Base-by-base conservation (phyloP, 192 early-diverging fungal genomes). In the Linnemannia hyalina region DNA sequence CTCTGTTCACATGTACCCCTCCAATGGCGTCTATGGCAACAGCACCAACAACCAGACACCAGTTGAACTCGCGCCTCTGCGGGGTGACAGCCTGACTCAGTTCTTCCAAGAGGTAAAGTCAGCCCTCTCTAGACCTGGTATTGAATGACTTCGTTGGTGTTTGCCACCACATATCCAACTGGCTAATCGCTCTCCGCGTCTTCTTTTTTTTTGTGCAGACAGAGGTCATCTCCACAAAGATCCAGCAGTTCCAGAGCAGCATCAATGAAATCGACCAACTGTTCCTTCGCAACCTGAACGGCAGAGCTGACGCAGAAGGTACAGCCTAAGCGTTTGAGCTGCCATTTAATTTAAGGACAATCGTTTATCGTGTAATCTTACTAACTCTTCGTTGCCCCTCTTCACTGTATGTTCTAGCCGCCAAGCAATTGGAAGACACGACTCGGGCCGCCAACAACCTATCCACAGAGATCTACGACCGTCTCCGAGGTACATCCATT, bases 211-310 rank as follows among this genome's bases (percentile, higher is more conserved):
- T 68, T 44, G 18, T 38, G 6, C 55, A 86, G 84, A 86, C 84
- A 70, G 84, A 86, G 54, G 84, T 86, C 26, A 86, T 86, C 42
- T 80, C 80, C 1, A 46, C 75, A 32, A 86, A 86, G 72, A 86
- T 86, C 35, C 84, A 81, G n/a, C 80, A 77, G 72, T 86, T 86
- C 76, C 84, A 86, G 52, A 2, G 71, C 44, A 75, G 60, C 42
- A 81, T 86, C 79, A 81, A 68, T 65, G 84, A 86, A 35, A 57
- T 86, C 16, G 84, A 86, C 26, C 84, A 86, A 46, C 75, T 86
- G 55, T 85, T 80, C 55, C 47, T n/a, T 52, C 60, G 54, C n/a
- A 85, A 78, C 18, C 63, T 81, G 44, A 86, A 70, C 70, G 41
- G 44, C 26, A 35, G 70, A 72, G 70, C 46, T 7, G 73, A 76